These are phyloP conservation scores for Talaromyces proteolyticus DNA, from an alignment of 495 filamentous ascomycete genomes.

Conservation along the genomic window DNA sequence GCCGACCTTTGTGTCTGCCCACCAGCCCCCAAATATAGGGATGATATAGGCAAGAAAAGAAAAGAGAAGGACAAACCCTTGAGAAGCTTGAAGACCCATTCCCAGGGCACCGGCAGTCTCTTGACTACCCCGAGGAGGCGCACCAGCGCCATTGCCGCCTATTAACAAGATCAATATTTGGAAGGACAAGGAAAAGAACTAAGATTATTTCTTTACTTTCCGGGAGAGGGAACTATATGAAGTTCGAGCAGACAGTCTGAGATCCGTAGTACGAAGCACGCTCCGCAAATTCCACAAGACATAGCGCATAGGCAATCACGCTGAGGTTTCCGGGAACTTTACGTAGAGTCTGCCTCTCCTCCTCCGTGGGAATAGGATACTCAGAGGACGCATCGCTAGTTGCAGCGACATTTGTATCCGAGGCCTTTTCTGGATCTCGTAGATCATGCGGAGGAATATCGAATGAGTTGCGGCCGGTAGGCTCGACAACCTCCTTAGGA, in stretches of 20 bases:
- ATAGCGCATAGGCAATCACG: conserved; percentile 43
- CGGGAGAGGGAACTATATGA: conserved; percentile 48
- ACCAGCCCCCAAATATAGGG: conserved; percentile 53
- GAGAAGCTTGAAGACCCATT: conserved; percentile 51
- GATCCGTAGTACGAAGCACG: conserved; percentile 53
- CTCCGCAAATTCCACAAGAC: conserved; percentile 54
- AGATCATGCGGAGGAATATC: conserved; percentile 6
- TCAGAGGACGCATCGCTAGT: conserved; percentile 21
- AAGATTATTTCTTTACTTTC: conserved; percentile 21
- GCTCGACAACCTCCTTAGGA: conserved; percentile 15
- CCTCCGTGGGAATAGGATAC: conserved; percentile 48
- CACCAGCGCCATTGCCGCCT: conserved; percentile 58
- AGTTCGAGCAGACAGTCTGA: conserved; percentile 53
- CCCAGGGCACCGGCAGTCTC: conserved; percentile 53
- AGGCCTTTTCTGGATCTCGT: conserved; percentile 8
- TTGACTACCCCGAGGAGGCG: conserved; percentile 46
- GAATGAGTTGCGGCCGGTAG: conserved; percentile 17
- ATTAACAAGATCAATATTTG: conserved; percentile 5
- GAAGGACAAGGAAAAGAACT: conserved; percentile 8
- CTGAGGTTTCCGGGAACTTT: conserved; percentile 49
- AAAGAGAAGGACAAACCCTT: conserved; percentile 56
- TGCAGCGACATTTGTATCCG: conserved; percentile 3
- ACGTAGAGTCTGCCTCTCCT: conserved; percentile 49
- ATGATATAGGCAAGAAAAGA: conserved; percentile 53
- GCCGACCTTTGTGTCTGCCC: conserved; percentile 52